Evolutionary conservation across 352 stramenopile genomes (phyloP), one percentile per base, ranked within the genome.

Genomic region (Phytophthora sansomeana): DNA sequence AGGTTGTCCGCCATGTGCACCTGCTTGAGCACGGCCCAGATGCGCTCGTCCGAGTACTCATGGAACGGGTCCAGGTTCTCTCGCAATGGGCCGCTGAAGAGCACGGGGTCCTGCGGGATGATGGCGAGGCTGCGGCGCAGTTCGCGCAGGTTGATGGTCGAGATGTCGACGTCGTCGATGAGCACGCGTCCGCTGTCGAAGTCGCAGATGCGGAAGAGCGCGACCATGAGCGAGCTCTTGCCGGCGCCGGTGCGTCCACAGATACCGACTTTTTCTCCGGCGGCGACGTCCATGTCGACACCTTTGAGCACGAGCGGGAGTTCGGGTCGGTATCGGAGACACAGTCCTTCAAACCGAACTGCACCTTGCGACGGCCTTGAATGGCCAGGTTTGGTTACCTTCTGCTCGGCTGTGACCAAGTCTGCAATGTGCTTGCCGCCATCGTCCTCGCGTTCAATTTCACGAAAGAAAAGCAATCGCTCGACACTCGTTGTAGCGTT

Each of bases 11-110:
- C 30, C 91, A 82, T 56, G 75, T 64, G 91, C 24, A 84, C 72
- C 11, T 74, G 32, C 49, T 88, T 68, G 5, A 91, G 28, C 1
- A 87, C 78, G 32, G 85, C 67, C 67, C 85, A 85, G 7, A 97
- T 66, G 21, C 55, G 70, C 0, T 75, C 70, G 50, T 97, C 89
- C 24, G 55, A 75, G 74, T 89, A 94, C 44, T 90, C 55, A 24
- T 75, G 63, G 58, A 96, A 97, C 14, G 92, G 94, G 69, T 98
- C 93, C 14, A 98, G 71, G 70, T 98, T 98, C 30, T 81, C 52
- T 7, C 91, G 80, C 10, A 98, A 67, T 13, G 82, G 91, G 5
- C 94, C 93, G 28, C 78, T 90, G 65, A 98, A 98, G 16, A 98
- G 61, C 16, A 98, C 89, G 11, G 95, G 93, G 61, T 98, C 92